Evolutionary conservation across 192 early-diverging fungal species (phyloP).

Genomic region (Coemansia sp.): DNA sequence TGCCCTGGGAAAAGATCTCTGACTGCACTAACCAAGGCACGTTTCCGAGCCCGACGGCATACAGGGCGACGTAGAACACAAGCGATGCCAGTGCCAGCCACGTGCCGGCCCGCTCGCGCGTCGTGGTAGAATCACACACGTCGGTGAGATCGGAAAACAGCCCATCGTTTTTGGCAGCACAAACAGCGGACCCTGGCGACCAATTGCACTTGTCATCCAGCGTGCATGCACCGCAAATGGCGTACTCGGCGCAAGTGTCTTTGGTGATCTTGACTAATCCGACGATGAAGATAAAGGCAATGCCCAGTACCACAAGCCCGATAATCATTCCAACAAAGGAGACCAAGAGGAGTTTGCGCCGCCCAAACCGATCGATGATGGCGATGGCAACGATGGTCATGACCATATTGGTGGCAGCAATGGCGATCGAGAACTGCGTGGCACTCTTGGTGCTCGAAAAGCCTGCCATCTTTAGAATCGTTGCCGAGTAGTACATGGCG

Average conservation of each 20-base stretch:
- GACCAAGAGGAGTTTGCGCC: slow-evolving; percentile 61
- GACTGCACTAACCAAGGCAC: slow-evolving; percentile 55
- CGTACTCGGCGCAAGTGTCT: slow-evolving; percentile 39
- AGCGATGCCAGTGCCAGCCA: slow-evolving; percentile 53
- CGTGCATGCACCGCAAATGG: slow-evolving; percentile 39
- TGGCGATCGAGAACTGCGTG: slow-evolving; percentile 52
- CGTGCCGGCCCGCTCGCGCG: slow-evolving; percentile 36
- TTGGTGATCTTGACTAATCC: slow-evolving; percentile 54
- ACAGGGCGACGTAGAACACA: slow-evolving; percentile 52
- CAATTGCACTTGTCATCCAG: slow-evolving; percentile 46
- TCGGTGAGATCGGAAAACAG: slow-evolving; percentile 32
- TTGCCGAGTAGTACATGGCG: slow-evolving; percentile 69
- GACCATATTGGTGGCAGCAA: slow-evolving; percentile 61
- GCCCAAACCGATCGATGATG: slow-evolving; percentile 79
- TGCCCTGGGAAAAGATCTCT: slow-evolving; percentile 51
- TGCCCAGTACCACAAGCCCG: slow-evolving; percentile 41
- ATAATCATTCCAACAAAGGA: slow-evolving; percentile 50
- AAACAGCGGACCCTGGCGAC: slow-evolving; percentile 33
- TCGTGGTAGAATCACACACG: slow-evolving; percentile 27
- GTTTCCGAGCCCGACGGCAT: slow-evolving; percentile 50
- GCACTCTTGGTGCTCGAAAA: slow-evolving; percentile 56
- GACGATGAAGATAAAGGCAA: slow-evolving; percentile 54
- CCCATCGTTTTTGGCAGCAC: slow-evolving; percentile 15
- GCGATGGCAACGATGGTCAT: slow-evolving; percentile 82
- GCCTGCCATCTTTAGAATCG: slow-evolving; percentile 54